phyloP scores from a whole-genome alignment of 257 asterid genomes.

The Solanum virginianum region DNA sequence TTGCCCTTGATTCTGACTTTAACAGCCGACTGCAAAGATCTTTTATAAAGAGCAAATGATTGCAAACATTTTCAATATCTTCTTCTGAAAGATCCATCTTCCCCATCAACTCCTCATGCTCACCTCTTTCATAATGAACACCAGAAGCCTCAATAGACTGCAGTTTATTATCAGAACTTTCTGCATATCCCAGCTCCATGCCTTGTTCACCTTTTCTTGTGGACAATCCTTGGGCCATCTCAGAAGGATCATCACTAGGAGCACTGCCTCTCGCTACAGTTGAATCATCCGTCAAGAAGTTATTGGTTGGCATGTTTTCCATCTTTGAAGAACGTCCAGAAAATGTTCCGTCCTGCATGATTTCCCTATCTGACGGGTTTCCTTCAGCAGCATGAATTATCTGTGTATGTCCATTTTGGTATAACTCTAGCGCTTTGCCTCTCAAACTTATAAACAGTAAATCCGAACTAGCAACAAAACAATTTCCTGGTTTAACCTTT shows the following conservation, averaged over 20 bases:
- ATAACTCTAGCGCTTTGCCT: slow-evolving; percentile 37
- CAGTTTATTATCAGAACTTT: slow-evolving; percentile 1
- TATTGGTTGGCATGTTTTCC: slow-evolving; percentile 4
- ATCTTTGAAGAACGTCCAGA: neutral
- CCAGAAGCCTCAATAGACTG: slow-evolving; percentile 2
- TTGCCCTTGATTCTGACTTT: slow-evolving; percentile 7
- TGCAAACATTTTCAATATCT: slow-evolving; percentile 14
- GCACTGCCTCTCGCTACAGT: neutral
- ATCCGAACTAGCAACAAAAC: slow-evolving; percentile 23
- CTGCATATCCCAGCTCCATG: neutral
- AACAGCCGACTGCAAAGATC: neutral
- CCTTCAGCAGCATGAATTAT: slow-evolving; percentile 61
- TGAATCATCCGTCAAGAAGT: neutral
- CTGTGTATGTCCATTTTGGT: slow-evolving; percentile 60
- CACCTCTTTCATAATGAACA: neutral
- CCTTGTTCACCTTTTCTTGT: slow-evolving; percentile 13
- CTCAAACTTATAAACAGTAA: slow-evolving; percentile 43
- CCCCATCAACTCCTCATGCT: slow-evolving; percentile 7
- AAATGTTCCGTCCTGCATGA: slow-evolving; percentile 1
- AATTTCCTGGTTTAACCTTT: slow-evolving; percentile 16
- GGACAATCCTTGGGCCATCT: slow-evolving; percentile 6
- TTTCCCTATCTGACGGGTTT: slow-evolving; percentile 14
- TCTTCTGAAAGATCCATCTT: slow-evolving; percentile 9
- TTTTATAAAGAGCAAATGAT: neutral
- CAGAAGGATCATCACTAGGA: slow-evolving; percentile 4